Base-by-base conservation (phyloP, 495 filamentous ascomycete species). In the Lepraria neglecta region DNA sequence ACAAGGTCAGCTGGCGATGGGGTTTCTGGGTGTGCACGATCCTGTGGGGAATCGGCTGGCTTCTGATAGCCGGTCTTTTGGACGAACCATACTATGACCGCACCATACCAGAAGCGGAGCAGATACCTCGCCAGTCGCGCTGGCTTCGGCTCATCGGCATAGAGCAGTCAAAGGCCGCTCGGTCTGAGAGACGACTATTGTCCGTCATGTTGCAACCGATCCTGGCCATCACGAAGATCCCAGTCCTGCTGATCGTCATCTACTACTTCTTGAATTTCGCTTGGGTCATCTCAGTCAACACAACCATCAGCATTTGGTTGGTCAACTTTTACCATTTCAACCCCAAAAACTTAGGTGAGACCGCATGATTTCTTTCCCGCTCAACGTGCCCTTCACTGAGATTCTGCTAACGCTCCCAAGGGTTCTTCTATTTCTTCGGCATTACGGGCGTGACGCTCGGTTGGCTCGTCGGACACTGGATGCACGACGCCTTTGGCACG, bases 61-160 rank as follows among this genome's bases (percentile, higher is more conserved):
- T 79, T 12, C 69, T 79, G 2, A 76, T 83, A 33, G 61, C 80
- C 11, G 47, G 77, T 10, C 82, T 85, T 63, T 71, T 77, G 28
- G 77, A 84, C 17, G 85, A 88, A 65, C 85, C 84, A 0, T 81
- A 80, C 67, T 86, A 84, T 64, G 75, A 86, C 59, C 77, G 78
- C 61, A 75, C 68, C 62, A 75, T 83, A 15, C 74, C 79, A 3
- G 59, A 62, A 10, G 70, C 65, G 3, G 68, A 79, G 51, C 81
- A 80, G 38, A 76, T 78, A 30, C 61, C 74, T 4, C 70, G 68
- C 1, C 70, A 72, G n/a, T 72, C 51, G 42, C 74, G 76, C 9
- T 33, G 77, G 12, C 56, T 70, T n/a, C 65, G 75, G 38, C 66
- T 84, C 17, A 57, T 78, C 1, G 81, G 81, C 6, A 71, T 74